Evolutionary conservation across 805 yeast species (phyloP), one percentile per base, ranked within the genome.

Genomic region (Pichia cephalocereana): DNA sequence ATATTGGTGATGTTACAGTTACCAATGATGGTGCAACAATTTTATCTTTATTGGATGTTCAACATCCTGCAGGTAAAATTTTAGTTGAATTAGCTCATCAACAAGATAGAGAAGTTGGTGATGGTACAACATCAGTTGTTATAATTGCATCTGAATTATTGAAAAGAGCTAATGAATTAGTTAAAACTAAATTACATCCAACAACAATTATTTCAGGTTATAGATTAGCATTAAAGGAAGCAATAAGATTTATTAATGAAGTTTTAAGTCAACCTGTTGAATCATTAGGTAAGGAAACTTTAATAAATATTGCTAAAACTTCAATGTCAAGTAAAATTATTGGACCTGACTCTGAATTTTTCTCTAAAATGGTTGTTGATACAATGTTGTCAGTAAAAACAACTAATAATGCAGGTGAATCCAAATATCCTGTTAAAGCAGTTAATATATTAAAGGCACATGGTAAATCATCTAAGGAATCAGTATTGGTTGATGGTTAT

Each of bases 1-100:
- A 93, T 62, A 95, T 93, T 68, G 99, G 99, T 54, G 99, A 95
- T 69, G 97, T 93, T 42, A 90, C 96, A 7, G 97, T 93, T 45
- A 93, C 99, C 42, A 93, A 93, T 68, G 99, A 93, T 68, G 99
- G 99, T 56, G 99, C 99, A 51, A 93, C 99, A 6, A 93, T 93
- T 59, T 72, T 93, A 54, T 77, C 88, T 10, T 69, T 95, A 46
- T 72, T 93, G 55, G 99, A 93, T 64, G 98, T 93, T 45, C 96
- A 93, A 69, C 99, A 93, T 66, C 99, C 99, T 36, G 99, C 99
- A 1, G 99, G 98, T 17, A 91, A 89, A 70, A 93, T 93, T 58
- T 72, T 93, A 50, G 99, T 93, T 44, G 98, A 93, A 63, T 76
- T 93, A 62, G 99, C 99, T 2, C 96, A 93, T 67, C 98, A 93